These are phyloP conservation scores for Thielaviopsis populi DNA, from an alignment of 2,329 filamentous ascomycete genomes.

Conservation along the genomic window DNA sequence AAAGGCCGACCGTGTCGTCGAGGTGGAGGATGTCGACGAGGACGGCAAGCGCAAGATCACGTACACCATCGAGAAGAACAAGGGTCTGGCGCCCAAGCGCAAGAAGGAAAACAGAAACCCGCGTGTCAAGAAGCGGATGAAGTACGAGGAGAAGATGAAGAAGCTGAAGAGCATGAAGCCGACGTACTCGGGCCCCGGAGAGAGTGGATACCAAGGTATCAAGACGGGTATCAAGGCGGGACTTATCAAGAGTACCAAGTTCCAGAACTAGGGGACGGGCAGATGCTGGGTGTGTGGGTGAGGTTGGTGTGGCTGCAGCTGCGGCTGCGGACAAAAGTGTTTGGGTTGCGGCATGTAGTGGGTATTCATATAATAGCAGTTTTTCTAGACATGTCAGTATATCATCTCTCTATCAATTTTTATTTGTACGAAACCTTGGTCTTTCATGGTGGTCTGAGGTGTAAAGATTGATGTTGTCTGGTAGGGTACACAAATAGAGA, in stretches of 20 bases:
- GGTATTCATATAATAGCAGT: slow-evolving; percentile 13
- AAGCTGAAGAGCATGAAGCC: slow-evolving; percentile 79
- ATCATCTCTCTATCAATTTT: not conserved
- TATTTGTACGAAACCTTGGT: not conserved
- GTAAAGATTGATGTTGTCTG: not conserved
- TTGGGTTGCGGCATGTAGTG: slow-evolving; percentile 7
- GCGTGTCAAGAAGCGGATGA: slow-evolving; percentile 93
- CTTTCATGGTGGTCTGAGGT: not conserved
- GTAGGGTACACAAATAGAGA: no score
- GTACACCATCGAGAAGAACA: slow-evolving; percentile 94
- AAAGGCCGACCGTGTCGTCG: slow-evolving; percentile 47
- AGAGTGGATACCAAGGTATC: slow-evolving; percentile 80
- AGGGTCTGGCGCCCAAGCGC: slow-evolving; percentile 74
- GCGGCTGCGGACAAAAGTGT: slow-evolving; percentile 15
- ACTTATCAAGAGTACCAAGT: slow-evolving; percentile 82
- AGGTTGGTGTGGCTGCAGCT: not conserved
- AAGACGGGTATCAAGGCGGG: slow-evolving; percentile 89
- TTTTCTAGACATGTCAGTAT: slow-evolving; percentile 4
- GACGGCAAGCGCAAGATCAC: slow-evolving; percentile 88
- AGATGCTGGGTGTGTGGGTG: not conserved
- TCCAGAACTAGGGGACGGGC: slow-evolving; percentile 35
- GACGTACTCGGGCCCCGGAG: slow-evolving; percentile 70
- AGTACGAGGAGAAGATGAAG: slow-evolving; percentile 95
- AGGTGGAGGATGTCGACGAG: slow-evolving; percentile 53
- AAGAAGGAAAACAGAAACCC: slow-evolving; percentile 94